Evolutionary conservation across 805 yeast species (phyloP), one percentile per base, ranked within the genome.

Genomic region (Candida ficus): DNA sequence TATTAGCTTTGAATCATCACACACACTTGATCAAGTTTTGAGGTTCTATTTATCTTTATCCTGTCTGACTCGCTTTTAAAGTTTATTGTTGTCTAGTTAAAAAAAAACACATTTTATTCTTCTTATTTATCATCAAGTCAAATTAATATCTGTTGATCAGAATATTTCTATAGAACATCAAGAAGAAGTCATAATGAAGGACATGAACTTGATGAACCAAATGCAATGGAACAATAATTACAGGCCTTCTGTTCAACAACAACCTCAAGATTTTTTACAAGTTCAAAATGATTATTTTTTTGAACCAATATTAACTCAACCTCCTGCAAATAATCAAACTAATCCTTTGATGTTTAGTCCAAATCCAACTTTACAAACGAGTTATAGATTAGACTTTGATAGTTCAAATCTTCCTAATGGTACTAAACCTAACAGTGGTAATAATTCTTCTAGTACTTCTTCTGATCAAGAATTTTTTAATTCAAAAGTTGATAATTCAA

Each of bases 391-490:
- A 16, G 25, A 19, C 4, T 35, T 35, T 19, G 38, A 17, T 4
- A 29, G 17, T 11, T 17, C 21, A 8, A 16, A 29, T 18, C 37
- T 50, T 31, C 18, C 33, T 20, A 31, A 12, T 21, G 23, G n/a
- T n/a, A n/a, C n/a, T n/a, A n/a, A n/a, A n/a, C n/a, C n/a, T n/a
- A n/a, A n/a, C n/a, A n/a, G n/a, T n/a, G n/a, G n/a, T n/a, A n/a
- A n/a, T n/a, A n/a, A n/a, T n/a, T 16, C 18, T 8, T 35, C 31
- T 8, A 35, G 31, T 12, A 4, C 8, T 7, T 11, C n/a, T 5
- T 37, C 39, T 11, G 39, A 37, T 14, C 25, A 37, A n/a, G 34
- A 37, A 3, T 25, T 23, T 23, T 37, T 9, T 14, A 23, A 13
- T 10, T 11, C 14, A 5, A 25, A 25, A 12, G 25, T 7, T 7